Evolutionary conservation across 2,329 filamentous ascomycete species (phyloP), one percentile per base, ranked within the genome.

Genomic region (Blastomyces parvus): DNA sequence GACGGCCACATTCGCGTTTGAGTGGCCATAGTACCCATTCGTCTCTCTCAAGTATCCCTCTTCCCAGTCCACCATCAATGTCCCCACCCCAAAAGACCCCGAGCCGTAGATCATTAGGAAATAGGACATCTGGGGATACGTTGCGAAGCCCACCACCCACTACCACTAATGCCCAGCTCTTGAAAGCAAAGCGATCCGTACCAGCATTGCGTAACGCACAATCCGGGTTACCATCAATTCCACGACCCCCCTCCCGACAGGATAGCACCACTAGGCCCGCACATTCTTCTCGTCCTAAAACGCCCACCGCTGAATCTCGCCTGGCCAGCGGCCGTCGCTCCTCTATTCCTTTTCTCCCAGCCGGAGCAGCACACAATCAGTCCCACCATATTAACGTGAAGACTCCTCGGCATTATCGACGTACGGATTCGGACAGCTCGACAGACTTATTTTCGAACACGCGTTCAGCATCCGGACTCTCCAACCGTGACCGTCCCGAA

Each of bases 301-400:
- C 89, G 1, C 89, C 89, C 0, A 81, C 87, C 9, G 59, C 46
- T 33, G 78, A 79, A 42, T 72, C 72, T 44, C 75, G 76, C 42
- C 62, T 74, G 44, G 68, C 64, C 27, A 68, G 70, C 1, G 83
- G 78, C 27, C 81, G 85, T 66, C 87, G 86, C 74, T 79, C 83
- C 60, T 84, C 85, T 53, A 77, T 84, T 17, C 90, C 92, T 8
- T 96, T 96, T 71, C 76, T 96, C 56, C 89, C 91, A 38, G 88
- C 90, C 52, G 90, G 91, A 40, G 83, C 83, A 38, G 88, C 89
- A 14, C 84, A 84, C 66, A 83, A 84, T 27, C 88, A 91, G 72
- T 90, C 89, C 13, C 89, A 96, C 67, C 89, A 96, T 77, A 81
- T 88, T 66, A 84, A 84, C 59, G 81, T 89, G 52, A 96, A 91